phyloP scores from a whole-genome alignment of 768 basidiomycete species.

The Lactarius akahatsu region DNA sequence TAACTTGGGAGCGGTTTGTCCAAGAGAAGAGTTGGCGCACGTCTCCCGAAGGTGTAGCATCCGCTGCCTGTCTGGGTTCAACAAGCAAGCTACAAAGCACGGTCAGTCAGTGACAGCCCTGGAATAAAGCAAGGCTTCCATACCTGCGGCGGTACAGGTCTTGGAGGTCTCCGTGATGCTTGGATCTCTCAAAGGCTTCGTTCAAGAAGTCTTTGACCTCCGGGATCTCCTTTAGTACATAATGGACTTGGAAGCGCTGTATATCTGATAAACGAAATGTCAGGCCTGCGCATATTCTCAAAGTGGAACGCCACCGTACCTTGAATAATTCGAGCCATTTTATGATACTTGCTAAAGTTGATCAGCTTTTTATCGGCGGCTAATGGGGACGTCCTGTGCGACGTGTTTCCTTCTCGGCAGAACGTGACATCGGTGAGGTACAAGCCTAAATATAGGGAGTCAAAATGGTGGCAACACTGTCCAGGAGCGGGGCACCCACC shows the following conservation, averaged over 20 bases:
- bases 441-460: constrained; percentile 49
- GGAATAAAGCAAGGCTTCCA: constrained; percentile 30
- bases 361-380: constrained; percentile 76
- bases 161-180: constrained; percentile 76
- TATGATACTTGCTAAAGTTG: constrained; percentile 97
- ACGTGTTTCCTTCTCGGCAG: constrained; percentile 92
- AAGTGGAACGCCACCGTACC: constrained; percentile 41
- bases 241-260: constrained; percentile 88
- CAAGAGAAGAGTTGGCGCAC: constrained; percentile 79
- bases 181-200: constrained; percentile 70
- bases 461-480: constrained; percentile 10
- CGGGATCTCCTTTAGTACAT: constrained; percentile 82
- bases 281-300: neutral
- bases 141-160: constrained; percentile 86
- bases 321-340: constrained; percentile 81
- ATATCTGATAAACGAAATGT: constrained; percentile 54
- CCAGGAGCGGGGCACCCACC: constrained; percentile 46
- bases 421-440: constrained; percentile 94
- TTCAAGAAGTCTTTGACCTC: constrained; percentile 84
- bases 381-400: constrained; percentile 74
- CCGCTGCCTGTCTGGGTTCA: constrained; percentile 79
- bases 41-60: constrained; percentile 59
- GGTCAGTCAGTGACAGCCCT: constrained; percentile 16
- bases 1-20: constrained; percentile 50
- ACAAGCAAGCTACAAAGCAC: constrained; percentile 60